phyloP scores from a whole-genome alignment of 1,284 basidiomycete genomes.

The Melampsora abietis-canadensis region DNA sequence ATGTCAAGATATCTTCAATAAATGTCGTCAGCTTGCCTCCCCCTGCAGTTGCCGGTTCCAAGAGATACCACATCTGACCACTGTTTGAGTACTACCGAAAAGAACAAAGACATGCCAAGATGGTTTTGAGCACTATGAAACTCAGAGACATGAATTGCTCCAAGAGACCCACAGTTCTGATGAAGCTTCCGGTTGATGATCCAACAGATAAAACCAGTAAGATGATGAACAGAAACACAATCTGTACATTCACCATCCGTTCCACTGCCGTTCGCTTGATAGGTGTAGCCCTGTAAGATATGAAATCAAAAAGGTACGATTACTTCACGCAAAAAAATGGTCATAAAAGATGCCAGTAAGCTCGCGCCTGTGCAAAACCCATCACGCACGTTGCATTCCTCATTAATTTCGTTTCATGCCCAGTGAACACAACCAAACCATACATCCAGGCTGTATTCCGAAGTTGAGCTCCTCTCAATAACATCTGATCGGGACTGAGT shows the following conservation, averaged over 20 bases:
- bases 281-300: slow-evolving; percentile 64
- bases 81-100: slow-evolving; percentile 59
- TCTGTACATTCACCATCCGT: slow-evolving; percentile 91
- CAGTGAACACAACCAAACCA: slow-evolving; percentile 88
- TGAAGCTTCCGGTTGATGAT: slow-evolving; percentile 85
- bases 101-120: neutral
- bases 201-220: slow-evolving; percentile 82
- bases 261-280: slow-evolving; percentile 96
- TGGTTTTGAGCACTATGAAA: neutral
- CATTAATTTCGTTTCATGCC: slow-evolving; percentile 98
- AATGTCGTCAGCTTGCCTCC: slow-evolving; percentile 50
- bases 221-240: slow-evolving; percentile 89
- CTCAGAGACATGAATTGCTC: neutral
- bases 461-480: slow-evolving; percentile 90
- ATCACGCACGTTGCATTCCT: slow-evolving; percentile 66
- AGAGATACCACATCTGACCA: slow-evolving; percentile 35
- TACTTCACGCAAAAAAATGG: neutral
- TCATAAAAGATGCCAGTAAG: neutral
- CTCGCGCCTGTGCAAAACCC: too few species aligned
- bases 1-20: slow-evolving; percentile 83
- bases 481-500: slow-evolving; percentile 87
- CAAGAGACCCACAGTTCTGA: slow-evolving; percentile 60
- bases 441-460: slow-evolving; percentile 96
- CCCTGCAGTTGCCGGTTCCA: slow-evolving; percentile 8
- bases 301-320: neutral